These are phyloP conservation scores for Cryphonectria parasitica DNA, from an alignment of 2,329 filamentous ascomycete genomes.

Conservation along the genomic window DNA sequence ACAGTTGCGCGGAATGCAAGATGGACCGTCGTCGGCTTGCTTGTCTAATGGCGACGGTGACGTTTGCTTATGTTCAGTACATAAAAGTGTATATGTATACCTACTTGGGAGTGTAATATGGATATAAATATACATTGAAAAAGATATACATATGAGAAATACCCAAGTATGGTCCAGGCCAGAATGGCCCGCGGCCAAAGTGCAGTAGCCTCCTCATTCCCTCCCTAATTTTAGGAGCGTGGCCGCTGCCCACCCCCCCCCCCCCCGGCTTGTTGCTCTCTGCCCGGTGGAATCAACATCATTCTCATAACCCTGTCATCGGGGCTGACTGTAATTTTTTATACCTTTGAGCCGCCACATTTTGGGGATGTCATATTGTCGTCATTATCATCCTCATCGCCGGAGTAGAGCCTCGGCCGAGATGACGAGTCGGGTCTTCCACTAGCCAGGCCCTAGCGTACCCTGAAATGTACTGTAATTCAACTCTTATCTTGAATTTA, in stretches of 20 bases:
- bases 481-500: background rate
- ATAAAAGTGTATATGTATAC: background rate
- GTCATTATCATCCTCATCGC: background rate
- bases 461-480: background rate
- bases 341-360: background rate
- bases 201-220: background rate
- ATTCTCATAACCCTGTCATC: background rate
- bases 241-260: too few species aligned
- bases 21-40: too few species aligned
- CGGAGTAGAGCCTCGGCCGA: background rate
- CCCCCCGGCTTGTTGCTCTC: too few species aligned
- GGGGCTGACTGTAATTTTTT: background rate
- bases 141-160: too few species aligned
- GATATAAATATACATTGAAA: background rate
- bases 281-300: background rate
- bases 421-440: background rate
- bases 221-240: background rate
- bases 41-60: background rate
- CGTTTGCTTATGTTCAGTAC: background rate
- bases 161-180: background rate
- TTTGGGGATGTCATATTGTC: background rate
- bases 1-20: too few species aligned
- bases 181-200: background rate
- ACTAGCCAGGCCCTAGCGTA: background rate
- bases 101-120: background rate